These are phyloP conservation scores for Heterobasidion occidentale DNA, from an alignment of 1,284 basidiomycete genomes.

Conservation along the genomic window DNA sequence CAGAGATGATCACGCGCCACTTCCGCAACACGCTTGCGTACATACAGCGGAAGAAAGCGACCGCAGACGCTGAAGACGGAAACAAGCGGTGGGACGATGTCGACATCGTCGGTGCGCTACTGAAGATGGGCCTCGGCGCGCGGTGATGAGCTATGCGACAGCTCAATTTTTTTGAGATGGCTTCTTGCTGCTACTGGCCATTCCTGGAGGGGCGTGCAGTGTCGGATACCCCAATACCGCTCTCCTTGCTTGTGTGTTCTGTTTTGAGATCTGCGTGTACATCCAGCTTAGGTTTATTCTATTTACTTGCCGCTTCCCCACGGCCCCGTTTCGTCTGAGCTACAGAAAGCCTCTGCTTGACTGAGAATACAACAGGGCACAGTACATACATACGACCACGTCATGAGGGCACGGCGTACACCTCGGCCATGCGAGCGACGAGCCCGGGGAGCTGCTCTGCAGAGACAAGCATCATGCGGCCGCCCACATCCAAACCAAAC, in stretches of 20 bases:
- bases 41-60: conserved; percentile 71
- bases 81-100: conserved; percentile 75
- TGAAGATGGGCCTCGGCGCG: conserved; percentile 74
- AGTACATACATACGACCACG: no score
- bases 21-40: conserved; percentile 86
- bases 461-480: conserved; percentile 68
- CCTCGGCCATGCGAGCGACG: conserved; percentile 22
- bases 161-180: no score
- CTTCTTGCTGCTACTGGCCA: not conserved
- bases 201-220: not conserved
- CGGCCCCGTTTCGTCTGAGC: no score
- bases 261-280: not conserved
- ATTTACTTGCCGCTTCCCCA: not conserved
- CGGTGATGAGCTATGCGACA: conserved; percentile 25
- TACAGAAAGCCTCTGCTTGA: no score
- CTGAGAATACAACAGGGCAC: no score
- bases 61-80: conserved; percentile 35
- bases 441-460: conserved; percentile 32
- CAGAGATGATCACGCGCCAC: conserved; percentile 88
- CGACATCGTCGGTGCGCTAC: conserved; percentile 74
- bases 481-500: conserved; percentile 77
- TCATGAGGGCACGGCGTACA: conserved; percentile 10
- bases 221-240: not conserved
- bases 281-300: not conserved
- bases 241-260: not conserved